A percentile compares a stretch with the other conserved stretches of the same genome.
Evolutionary conservation across 2,329 filamentous ascomycete species (phyloP).

Genomic region (Endoconidiophora polonica): DNA sequence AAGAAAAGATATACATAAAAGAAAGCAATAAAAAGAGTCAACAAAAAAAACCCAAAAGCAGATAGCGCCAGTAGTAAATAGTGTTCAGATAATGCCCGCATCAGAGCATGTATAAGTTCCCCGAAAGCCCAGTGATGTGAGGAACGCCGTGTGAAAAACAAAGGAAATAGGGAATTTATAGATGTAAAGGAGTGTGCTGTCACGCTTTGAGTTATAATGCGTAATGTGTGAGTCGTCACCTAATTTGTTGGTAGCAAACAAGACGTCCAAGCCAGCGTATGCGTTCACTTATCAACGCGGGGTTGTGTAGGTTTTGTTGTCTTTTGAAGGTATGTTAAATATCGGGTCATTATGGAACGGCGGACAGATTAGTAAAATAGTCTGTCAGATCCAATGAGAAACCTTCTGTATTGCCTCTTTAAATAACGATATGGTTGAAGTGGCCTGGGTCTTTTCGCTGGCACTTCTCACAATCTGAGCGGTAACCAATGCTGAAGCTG

Average conservation of each 20-base stretch:
- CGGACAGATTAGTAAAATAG: too few species aligned
- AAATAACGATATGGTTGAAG: slow-evolving; percentile 63
- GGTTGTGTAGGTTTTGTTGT: too few species aligned
- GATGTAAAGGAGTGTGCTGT: too few species aligned
- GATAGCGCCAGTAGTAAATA: not conserved
- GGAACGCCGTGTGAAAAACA: not conserved
- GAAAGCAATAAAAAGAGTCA: too few species aligned
- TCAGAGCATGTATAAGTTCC: slow-evolving; percentile 2
- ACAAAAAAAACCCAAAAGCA: not conserved
- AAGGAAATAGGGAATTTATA: not conserved
- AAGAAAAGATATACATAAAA: too few species aligned
- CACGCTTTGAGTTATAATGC: not conserved
- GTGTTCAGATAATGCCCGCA: not conserved
- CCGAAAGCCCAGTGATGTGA: not conserved
- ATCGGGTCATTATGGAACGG: not conserved
- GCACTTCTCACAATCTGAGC: slow-evolving; percentile 65
- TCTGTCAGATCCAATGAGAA: too few species aligned
- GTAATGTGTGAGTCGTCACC: not conserved
- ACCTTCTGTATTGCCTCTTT: slow-evolving; percentile 17
- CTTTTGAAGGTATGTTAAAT: not conserved
- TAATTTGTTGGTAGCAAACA: too few species aligned
- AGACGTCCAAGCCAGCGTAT: too few species aligned
- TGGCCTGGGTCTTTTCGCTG: slow-evolving; percentile 58
- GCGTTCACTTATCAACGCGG: too few species aligned
- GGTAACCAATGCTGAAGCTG: slow-evolving; percentile 62